phyloP scores from a whole-genome alignment of 345 rosid species.

The Pistacia atlantica region DNA sequence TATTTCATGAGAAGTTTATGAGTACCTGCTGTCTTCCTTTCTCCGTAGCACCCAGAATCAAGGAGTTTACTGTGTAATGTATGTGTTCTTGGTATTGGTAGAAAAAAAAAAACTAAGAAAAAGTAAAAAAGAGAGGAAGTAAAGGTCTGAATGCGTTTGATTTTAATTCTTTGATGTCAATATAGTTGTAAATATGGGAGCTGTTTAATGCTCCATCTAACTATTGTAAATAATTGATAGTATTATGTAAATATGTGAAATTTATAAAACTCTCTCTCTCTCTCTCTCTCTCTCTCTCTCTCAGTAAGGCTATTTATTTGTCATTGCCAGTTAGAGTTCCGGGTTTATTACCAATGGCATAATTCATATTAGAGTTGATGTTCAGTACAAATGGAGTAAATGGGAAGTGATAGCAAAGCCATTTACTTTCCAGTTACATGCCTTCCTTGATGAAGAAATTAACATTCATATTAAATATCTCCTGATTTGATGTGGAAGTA shows the following conservation, averaged over 20 bases:
- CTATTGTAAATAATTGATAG: slow-evolving; percentile 16
- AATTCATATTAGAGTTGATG: too few relatives aligned
- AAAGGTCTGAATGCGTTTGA: background rate
- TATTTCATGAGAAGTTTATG: background rate
- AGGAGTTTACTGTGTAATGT: background rate
- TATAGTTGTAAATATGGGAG: slow-evolving; percentile 22
- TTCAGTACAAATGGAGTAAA: too few relatives aligned
- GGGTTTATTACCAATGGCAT: too few relatives aligned
- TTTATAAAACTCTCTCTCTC: background rate
- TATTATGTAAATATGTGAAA: slow-evolving; percentile 22
- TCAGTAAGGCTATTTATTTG: too few relatives aligned
- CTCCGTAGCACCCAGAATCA: background rate
- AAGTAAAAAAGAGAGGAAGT: background rate
- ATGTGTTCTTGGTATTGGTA: background rate
- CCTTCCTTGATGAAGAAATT: too few relatives aligned
- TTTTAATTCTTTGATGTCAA: slow-evolving; percentile 40
- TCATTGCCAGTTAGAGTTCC: too few relatives aligned
- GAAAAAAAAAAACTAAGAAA: background rate
- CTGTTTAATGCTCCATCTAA: background rate
- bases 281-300: background rate
- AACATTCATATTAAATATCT: too few relatives aligned
- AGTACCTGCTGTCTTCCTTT: background rate
- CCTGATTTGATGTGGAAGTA: too few relatives aligned
- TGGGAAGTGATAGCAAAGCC: too few relatives aligned
- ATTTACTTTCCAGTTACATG: too few relatives aligned